Percentiles rank a stretch among this genome's conserved stretches.
Conservation (phyloP, 106 monocot species). For the Iris macrosiphon region DNA sequence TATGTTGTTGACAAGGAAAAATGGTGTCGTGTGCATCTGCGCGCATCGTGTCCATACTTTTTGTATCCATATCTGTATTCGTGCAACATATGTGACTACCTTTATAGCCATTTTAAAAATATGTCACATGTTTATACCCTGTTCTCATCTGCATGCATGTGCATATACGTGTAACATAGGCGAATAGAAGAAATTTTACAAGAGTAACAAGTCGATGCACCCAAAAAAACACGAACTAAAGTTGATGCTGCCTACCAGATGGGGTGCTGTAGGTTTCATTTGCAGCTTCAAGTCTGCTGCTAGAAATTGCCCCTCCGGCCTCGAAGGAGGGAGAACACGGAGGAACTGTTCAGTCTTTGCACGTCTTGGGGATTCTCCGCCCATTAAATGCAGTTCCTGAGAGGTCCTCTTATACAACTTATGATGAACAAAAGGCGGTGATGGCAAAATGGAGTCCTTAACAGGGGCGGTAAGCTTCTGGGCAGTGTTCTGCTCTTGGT, state of each 20-base stretch:
- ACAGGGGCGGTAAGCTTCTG: constrained; percentile 27
- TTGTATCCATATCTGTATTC: background rate
- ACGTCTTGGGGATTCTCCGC: constrained; percentile 13
- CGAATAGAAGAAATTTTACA: background rate
- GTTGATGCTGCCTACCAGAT: constrained; percentile 50
- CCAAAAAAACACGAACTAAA: no score
- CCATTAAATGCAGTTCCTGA: constrained; percentile 11
- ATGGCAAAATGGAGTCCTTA: constrained; percentile 26
- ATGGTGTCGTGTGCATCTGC: no score
- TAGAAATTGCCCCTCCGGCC: constrained; percentile 36
- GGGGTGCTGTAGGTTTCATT: constrained; percentile 26
- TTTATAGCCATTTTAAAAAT: no score
- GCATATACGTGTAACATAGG: no score
- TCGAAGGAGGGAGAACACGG: constrained; percentile 18
- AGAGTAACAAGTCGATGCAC: no score
- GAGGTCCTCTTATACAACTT: constrained; percentile 24
- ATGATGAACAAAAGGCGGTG: constrained; percentile 22
- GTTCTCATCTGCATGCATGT: no score
- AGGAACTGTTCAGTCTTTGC: constrained; percentile 42
- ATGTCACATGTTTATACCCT: no score
- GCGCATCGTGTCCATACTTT: no score
- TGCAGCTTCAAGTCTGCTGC: constrained; percentile 25
- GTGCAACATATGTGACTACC: no score
- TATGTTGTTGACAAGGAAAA: no score
- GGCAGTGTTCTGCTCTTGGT: constrained; percentile 64